Conservation (phyloP, 176 grass and related monocot genomes). For the barley (Hordeum vulgare) region MorexV3_pseudomolecules_assembly NC_058518.1:108737305-108737804, state of each 20-base stretch:
- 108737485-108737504: conserved; percentile 53
- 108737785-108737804: conserved; percentile 78
- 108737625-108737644: conserved; percentile 32
- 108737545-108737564: conserved; percentile 12
- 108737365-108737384: not conserved
- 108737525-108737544: not conserved
- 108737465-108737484: conserved; percentile 70
- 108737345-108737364: conserved; percentile 14
- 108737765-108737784: conserved; percentile 93
- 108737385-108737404: not conserved
- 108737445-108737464: conserved; percentile 87
- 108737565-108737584: conserved; percentile 40
- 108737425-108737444: conserved; percentile 81
- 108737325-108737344: not conserved
- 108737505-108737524: conserved; percentile 15
- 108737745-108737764: conserved; percentile 72
- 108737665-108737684: conserved; percentile 61
- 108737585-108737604: conserved; percentile 51
- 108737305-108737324: conserved; percentile 40
- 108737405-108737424: conserved; percentile 52
- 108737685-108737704: conserved; percentile 85
- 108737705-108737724: conserved; percentile 70
- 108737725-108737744: conserved; percentile 95
- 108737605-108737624: not conserved
- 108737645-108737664: conserved; percentile 63